phyloP scores from a whole-genome alignment of 805 yeast species.

The Candida ficus region DNA sequence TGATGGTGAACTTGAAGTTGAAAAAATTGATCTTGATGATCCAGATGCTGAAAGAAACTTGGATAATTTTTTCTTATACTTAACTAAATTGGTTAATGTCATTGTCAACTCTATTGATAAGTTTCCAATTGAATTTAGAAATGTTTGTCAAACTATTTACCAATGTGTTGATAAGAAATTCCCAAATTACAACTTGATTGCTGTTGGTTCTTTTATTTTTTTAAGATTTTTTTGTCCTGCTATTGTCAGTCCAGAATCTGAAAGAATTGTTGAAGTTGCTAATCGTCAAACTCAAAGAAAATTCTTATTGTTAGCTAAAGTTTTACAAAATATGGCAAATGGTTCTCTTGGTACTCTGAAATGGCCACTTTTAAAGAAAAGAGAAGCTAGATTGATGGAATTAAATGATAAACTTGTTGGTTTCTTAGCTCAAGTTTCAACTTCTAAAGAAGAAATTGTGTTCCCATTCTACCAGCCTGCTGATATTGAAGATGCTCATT shows the following conservation, averaged over 20 bases:
- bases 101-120: slow-evolving; percentile 48
- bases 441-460: slow-evolving; percentile 18
- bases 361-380: slow-evolving; percentile 49
- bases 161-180: slow-evolving; percentile 53
- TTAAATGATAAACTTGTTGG: slow-evolving; percentile 34
- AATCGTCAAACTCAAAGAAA: slow-evolving; percentile 50
- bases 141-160: slow-evolving; percentile 64
- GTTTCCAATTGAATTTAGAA: slow-evolving; percentile 69
- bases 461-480: slow-evolving; percentile 20
- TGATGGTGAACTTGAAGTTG: slow-evolving; percentile 59
- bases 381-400: slow-evolving; percentile 35
- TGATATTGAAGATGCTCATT: slow-evolving; percentile 24
- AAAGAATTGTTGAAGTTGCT: slow-evolving; percentile 34
- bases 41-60: slow-evolving; percentile 37
- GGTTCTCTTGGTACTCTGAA: slow-evolving; percentile 63
- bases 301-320: slow-evolving; percentile 73
- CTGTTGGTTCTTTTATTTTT: slow-evolving; percentile 85
- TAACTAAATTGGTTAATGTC: slow-evolving; percentile 51
- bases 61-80: slow-evolving; percentile 47
- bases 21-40: slow-evolving; percentile 37
- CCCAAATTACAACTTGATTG: slow-evolving; percentile 60
- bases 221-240: slow-evolving; percentile 83
- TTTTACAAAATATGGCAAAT: slow-evolving; percentile 82
- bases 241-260: slow-evolving; percentile 74
- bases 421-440: slow-evolving; percentile 36